Evolutionary conservation across 495 filamentous ascomycete genomes (phyloP).

Genomic region (Lepraria neglecta): DNA sequence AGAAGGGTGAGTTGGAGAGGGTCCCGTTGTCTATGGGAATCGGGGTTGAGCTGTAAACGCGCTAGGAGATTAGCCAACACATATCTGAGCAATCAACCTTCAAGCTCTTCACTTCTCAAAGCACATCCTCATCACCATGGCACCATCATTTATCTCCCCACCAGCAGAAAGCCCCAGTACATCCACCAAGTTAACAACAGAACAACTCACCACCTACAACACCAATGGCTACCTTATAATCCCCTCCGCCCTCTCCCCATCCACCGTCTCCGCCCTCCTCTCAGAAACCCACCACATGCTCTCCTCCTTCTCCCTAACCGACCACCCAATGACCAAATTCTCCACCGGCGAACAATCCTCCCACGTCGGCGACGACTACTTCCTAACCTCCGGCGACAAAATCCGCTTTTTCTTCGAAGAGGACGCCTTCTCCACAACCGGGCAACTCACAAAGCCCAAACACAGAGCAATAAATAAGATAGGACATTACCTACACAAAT

Average conservation of each 20-base stretch:
- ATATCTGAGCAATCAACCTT: no score
- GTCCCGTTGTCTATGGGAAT: no score
- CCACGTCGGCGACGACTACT: constrained; percentile 95
- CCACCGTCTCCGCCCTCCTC: constrained; percentile 62
- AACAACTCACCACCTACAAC: constrained; percentile 66
- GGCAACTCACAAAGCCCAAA: constrained; percentile 66
- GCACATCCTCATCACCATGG: constrained; percentile 14
- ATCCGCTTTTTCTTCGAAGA: constrained; percentile 97
- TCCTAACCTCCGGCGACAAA: constrained; percentile 81
- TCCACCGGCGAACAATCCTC: constrained; percentile 60
- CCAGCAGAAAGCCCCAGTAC: background rate
- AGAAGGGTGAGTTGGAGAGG: no score
- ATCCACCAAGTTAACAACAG: constrained; percentile 53
- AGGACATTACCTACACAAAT: constrained; percentile 77
- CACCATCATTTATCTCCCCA: constrained; percentile 17
- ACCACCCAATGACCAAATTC: constrained; percentile 91
- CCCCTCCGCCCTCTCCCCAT: constrained; percentile 62
- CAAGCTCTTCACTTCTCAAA: no score
- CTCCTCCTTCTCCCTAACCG: constrained; percentile 61
- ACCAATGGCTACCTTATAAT: constrained; percentile 87
- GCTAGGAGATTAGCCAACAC: no score
- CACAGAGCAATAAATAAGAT: constrained; percentile 89
- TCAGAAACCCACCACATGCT: constrained; percentile 68
- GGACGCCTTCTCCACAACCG: constrained; percentile 45
- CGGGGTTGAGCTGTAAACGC: no score